Base-by-base conservation (phyloP, 2,329 filamentous ascomycete genomes). In the Dothideomycetes sp. region DNA sequence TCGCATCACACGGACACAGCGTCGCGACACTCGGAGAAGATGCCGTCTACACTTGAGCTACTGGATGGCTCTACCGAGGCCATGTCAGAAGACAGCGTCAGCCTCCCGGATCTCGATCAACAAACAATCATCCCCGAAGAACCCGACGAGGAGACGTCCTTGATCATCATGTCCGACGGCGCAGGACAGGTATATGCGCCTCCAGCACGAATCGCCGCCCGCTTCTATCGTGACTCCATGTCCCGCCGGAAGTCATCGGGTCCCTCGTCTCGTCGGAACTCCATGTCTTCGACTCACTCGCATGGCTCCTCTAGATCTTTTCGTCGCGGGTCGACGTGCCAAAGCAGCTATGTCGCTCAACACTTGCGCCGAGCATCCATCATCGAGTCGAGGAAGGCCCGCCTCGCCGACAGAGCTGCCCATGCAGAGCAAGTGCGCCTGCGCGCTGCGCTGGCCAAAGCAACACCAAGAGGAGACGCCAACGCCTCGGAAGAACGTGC, bases 371-470 rank as follows among this genome's bases (percentile, higher is more conserved):
- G 84, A 38, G 79, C 82, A 36, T 85, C 81, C 12, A 88, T 89
- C 43, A 73, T 89, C 45, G 84, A 88, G 58, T 81, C 81, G 49
- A 79, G 84, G 45, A 86, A 84, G 56, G 83, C 84, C 11, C 75
- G 84, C 15, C 70, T 91, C 14, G 84, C 84, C 40, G 84, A 88
- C 58, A 71, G 84, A 41, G 84, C 84, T 19, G 81, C 81, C 5
- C 84, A 91, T 59, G 84, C 81, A 16, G 84, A 91, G 59, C 85
- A 88, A 57, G 84, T 91, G 12, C 79, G 84, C 37, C 62, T 86
- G 45, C 73, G 83, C 27, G 84, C 84, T 32, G 83, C 83, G 8
- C 59, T 83, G 42, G 81, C 77, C 44, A 87, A 86, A 60, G 77
- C 82, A 3, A 70, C 77, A 5, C 74, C 78, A 15, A 76, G 80